These are phyloP conservation scores for Spizellomyces sp. DNA, from an alignment of 192 early-diverging fungal species.

Conservation along the genomic window DNA sequence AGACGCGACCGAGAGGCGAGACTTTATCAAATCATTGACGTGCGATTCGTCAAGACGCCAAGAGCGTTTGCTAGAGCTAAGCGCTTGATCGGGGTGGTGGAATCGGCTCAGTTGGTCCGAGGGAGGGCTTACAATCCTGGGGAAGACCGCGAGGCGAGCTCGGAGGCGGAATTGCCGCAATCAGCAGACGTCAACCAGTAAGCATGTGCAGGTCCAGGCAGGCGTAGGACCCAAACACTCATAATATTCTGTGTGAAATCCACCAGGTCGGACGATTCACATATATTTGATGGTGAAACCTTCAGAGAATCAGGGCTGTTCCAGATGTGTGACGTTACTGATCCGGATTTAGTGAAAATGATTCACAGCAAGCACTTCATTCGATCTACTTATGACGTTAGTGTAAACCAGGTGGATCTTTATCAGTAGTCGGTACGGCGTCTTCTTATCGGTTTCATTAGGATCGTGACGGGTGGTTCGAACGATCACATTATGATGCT, in stretches of 20 bases:
- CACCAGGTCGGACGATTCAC: constrained; percentile 9
- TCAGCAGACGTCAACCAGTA: too few species aligned
- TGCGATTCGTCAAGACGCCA: constrained; percentile 37
- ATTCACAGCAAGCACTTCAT: constrained; percentile 24
- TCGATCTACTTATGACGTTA: constrained; percentile 31
- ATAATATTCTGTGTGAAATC: too few species aligned
- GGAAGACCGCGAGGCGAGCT: neutral
- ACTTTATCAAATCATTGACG: constrained; percentile 37
- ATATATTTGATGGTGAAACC: constrained; percentile 45
- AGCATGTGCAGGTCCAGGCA: too few species aligned
- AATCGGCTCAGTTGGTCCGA: constrained; percentile 7
- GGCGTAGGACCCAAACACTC: too few species aligned
- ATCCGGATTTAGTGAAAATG: constrained; percentile 37
- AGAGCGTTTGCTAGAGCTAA: constrained; percentile 30
- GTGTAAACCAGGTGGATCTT: neutral
- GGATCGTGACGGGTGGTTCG: constrained; percentile 48
- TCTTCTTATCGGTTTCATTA: neutral
- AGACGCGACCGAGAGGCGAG: constrained; percentile 32
- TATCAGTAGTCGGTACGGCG: neutral
- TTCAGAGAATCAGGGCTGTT: constrained; percentile 16
- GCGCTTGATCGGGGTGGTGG: constrained; percentile 33
- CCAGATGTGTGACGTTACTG: constrained; percentile 44
- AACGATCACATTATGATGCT: constrained; percentile 5
- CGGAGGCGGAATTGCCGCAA: neutral
- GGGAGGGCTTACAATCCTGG: neutral